Base-by-base conservation (phyloP, 805 yeast species). In the Starmerella khaoyaiensis region DNA sequence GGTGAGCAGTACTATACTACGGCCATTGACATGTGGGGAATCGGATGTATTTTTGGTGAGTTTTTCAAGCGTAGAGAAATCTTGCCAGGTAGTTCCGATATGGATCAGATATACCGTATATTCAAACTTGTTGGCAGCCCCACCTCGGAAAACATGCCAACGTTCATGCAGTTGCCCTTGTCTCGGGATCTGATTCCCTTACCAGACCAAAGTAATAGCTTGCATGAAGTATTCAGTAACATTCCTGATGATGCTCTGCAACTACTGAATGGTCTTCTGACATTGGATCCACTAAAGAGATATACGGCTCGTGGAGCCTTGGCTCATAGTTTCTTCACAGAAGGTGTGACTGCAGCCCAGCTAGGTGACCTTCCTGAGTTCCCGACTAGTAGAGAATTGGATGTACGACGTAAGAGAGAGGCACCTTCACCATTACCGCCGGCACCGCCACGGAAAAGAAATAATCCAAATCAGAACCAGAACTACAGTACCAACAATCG, bases 1-100 rank as follows among this genome's bases (percentile, higher is more conserved):
- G 95, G 95, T 3, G 93, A 84, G 47, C 67, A 79, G 48, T 64
- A 69, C 41, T 87, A 87, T 56, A 84, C 96, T 2, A 80, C 96
- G 0, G 93, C 97, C 0, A 87, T 87, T 10, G 99, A 90, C 59
- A 70, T 90, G 61, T 90, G 99, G 99, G 96, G 97, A 0, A 71
- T 82, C 16, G 97, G 97, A 1, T 90, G 98, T 60, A 87, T 90
- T 0, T 76, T 90, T 54, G 98, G 83, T 0, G 99, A 90, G 59
- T 67, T 86, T 53, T 87, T 79, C 59, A 74, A 72, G 22, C 70
- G 73, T 44, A 73, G 70, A 47, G 98, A 98, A 1, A 78, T 90
- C 12, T 57, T 90, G 33, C 84, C 76, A 28, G 99, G 98, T 0
- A 63, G 69, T 30, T 70, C 90, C 1, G 98, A 90, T 55, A 57